phyloP scores from a whole-genome alignment of 2,329 filamentous ascomycete species.

The Phoma sp. region DNA sequence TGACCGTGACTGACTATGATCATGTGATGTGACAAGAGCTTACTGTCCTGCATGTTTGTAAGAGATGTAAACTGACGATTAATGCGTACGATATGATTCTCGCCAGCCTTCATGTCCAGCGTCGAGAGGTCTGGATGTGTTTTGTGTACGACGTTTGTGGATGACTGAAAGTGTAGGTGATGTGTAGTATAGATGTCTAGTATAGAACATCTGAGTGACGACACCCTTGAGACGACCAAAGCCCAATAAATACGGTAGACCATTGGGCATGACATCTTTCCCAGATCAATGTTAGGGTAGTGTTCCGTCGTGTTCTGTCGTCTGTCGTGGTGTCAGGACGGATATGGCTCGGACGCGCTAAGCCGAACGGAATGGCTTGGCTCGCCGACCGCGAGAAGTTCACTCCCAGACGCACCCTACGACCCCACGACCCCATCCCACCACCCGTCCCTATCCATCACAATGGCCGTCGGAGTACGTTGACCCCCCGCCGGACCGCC shows the following conservation, averaged over 20 bases:
- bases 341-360: slow-evolving; percentile 5
- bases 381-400: slow-evolving; percentile 11
- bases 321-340: neutral
- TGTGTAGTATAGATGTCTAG: neutral
- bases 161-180: neutral
- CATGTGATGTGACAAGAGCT: neutral
- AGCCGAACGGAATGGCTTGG: neutral
- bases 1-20: neutral
- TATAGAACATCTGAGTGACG: neutral
- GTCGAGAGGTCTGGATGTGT: neutral
- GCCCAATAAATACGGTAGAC: too few species aligned
- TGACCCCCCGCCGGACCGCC: slow-evolving; percentile 20
- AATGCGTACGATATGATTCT: too few species aligned
- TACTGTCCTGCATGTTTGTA: too few species aligned
- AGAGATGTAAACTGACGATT: too few species aligned
- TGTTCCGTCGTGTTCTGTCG: too few species aligned
- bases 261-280: too few species aligned
- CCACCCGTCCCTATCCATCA: slow-evolving; percentile 49
- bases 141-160: neutral
- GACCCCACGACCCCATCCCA: slow-evolving; percentile 30
- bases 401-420: slow-evolving; percentile 13
- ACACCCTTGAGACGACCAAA: too few species aligned
- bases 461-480: slow-evolving; percentile 55
- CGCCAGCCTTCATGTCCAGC: neutral
- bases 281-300: too few species aligned